Evolutionary conservation across 306 rosid genomes (phyloP).

Genomic region (Delonix regia): DNA sequence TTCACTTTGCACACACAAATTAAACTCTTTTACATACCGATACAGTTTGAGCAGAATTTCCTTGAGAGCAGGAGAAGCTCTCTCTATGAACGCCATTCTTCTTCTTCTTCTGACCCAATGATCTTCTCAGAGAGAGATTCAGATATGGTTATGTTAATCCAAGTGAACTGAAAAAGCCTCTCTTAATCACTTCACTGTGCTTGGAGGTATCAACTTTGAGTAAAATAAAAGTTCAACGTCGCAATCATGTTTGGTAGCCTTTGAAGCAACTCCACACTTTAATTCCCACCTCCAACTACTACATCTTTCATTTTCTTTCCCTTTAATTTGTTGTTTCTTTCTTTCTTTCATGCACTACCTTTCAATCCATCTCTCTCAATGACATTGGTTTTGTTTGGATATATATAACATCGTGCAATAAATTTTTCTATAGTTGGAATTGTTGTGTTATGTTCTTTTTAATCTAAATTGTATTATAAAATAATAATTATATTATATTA

Average conservation of each 20-base stretch:
- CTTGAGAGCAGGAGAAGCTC: conserved; percentile 77
- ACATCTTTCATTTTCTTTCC: neutral
- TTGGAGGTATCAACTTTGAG: conserved; percentile 53
- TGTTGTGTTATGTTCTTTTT: too few relatives aligned
- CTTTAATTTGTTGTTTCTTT: neutral
- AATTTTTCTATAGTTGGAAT: too few relatives aligned
- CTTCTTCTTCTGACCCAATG: conserved; percentile 2
- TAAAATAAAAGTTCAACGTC: conserved; percentile 56
- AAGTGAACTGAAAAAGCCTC: conserved; percentile 32
- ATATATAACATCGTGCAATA: too few relatives aligned
- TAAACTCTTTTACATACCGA: conserved; percentile 68
- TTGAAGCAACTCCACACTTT: conserved; percentile 55
- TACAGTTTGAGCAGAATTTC: conserved; percentile 74
- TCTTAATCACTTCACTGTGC: neutral
- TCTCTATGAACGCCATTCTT: conserved; percentile 77
- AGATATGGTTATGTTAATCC: conserved; percentile 12
- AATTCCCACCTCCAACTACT: conserved; percentile 33
- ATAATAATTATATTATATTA: too few relatives aligned
- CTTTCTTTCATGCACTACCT: neutral
- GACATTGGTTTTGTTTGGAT: neutral
- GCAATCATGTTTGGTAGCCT: conserved; percentile 67
- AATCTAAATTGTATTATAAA: too few relatives aligned
- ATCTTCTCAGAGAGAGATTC: neutral
- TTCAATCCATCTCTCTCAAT: neutral
- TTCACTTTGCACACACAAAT: too few relatives aligned